Conservation (phyloP, 2,329 filamentous ascomycete species). For the Sporothrix brasiliensis region DNA sequence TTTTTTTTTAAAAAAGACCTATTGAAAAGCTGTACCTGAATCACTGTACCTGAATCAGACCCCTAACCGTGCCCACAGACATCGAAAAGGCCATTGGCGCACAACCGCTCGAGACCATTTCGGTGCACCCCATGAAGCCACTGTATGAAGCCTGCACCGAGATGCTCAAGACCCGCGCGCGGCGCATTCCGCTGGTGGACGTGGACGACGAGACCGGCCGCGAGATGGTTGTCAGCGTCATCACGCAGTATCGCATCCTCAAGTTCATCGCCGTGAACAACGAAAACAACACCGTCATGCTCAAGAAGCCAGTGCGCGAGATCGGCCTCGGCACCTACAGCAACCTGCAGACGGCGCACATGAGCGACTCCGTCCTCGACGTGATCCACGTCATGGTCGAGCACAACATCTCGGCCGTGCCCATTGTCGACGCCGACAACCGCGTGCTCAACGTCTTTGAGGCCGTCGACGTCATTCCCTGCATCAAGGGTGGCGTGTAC, state of each 20-base stretch:
- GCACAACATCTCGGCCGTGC: slow-evolving; percentile 90
- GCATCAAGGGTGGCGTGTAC: slow-evolving; percentile 91
- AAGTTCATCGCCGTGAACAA: slow-evolving; percentile 98
- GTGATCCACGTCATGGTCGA: slow-evolving; percentile 93
- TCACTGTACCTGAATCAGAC: background rate
- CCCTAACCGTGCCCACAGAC: slow-evolving; percentile 56
- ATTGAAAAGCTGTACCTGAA: background rate
- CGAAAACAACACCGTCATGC: slow-evolving; percentile 78
- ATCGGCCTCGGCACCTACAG: slow-evolving; percentile 83
- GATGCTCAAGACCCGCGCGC: slow-evolving; percentile 91
- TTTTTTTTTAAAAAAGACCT: too few species aligned
- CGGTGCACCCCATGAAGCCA: slow-evolving; percentile 86
- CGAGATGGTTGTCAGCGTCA: slow-evolving; percentile 91
- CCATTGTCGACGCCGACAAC: slow-evolving; percentile 79
- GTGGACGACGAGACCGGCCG: slow-evolving; percentile 90
- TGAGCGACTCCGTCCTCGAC: slow-evolving; percentile 90
- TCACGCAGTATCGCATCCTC: slow-evolving; percentile 96
- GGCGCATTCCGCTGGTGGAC: slow-evolving; percentile 91
- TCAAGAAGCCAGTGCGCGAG: slow-evolving; percentile 85
- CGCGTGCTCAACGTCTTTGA: slow-evolving; percentile 94
- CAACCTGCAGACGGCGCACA: slow-evolving; percentile 77
- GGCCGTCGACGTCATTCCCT: slow-evolving; percentile 92
- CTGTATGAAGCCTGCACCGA: slow-evolving; percentile 93
- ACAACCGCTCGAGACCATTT: slow-evolving; percentile 87
- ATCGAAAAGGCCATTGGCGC: slow-evolving; percentile 95